Percentiles rank a stretch among this genome's conserved stretches.
Evolutionary conservation across 371 early-diverging fungal genomes (phyloP).

Genomic region (Rhizopus delemar): DNA sequence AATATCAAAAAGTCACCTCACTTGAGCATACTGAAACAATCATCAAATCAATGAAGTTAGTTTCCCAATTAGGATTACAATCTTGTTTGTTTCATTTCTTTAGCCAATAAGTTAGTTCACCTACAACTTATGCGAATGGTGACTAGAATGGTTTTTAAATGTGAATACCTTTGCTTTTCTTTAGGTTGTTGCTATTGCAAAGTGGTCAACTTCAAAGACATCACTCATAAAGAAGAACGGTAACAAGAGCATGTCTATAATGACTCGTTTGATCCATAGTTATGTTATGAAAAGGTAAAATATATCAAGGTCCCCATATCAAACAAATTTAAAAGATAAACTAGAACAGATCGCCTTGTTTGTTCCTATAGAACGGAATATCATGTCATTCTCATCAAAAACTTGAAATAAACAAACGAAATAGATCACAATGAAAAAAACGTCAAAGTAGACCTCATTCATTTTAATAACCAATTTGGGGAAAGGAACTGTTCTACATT

Average conservation of each 20-base stretch:
- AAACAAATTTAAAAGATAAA: background rate
- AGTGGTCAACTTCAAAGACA: background rate
- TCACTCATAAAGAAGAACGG: slow-evolving; percentile 10
- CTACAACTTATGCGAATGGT: background rate
- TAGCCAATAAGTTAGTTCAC: slow-evolving; percentile 1
- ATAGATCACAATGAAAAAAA: slow-evolving; percentile 11
- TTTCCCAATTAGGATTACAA: too few relatives aligned
- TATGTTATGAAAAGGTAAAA: slow-evolving; percentile 3
- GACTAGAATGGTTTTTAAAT: background rate
- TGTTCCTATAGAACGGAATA: slow-evolving; percentile 17
- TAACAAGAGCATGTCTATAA: slow-evolving; percentile 8
- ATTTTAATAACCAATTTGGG: too few relatives aligned
- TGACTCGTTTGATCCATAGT: slow-evolving; percentile 7
- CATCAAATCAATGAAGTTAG: too few relatives aligned
- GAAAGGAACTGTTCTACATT: slow-evolving; percentile 14
- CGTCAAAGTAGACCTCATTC: slow-evolving; percentile 12
- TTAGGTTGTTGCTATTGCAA: slow-evolving; percentile 2
- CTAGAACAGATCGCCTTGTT: background rate
- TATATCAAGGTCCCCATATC: background rate
- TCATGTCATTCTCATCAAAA: slow-evolving; percentile 11
- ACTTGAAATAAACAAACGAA: slow-evolving; percentile 15
- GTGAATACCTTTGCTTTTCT: background rate
- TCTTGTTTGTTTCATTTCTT: slow-evolving; percentile 3
- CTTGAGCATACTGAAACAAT: too few relatives aligned
- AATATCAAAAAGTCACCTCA: too few relatives aligned